phyloP scores from a whole-genome alignment of 352 stramenopile genomes.

The Globisporangium echinulatum region DNA sequence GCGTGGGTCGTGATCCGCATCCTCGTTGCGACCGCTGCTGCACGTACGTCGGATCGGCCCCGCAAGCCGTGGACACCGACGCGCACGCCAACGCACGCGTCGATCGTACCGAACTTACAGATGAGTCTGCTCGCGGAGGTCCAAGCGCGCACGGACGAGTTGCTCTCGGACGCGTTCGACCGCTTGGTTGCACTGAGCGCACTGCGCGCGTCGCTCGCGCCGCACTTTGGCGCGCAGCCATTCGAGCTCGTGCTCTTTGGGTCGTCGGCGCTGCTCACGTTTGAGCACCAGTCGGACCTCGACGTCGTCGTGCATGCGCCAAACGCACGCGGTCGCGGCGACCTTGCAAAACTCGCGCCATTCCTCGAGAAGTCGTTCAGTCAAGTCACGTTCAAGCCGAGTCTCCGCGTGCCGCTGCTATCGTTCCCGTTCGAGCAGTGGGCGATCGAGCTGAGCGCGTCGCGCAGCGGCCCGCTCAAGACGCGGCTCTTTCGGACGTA shows the following conservation, averaged over 20 bases:
- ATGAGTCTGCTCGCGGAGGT: constrained; percentile 55
- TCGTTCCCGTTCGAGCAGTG: constrained; percentile 60
- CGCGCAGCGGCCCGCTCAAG: constrained; percentile 58
- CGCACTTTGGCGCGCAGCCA: constrained; percentile 31
- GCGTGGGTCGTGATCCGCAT: constrained; percentile 63
- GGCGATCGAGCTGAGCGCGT: constrained; percentile 55
- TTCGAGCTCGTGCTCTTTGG: constrained; percentile 58
- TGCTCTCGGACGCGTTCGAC: constrained; percentile 61
- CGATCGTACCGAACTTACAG: constrained; percentile 50
- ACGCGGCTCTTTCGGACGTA: constrained; percentile 65
- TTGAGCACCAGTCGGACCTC: constrained; percentile 72
- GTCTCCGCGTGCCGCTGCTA: constrained; percentile 53
- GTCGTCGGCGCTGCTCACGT: constrained; percentile 63
- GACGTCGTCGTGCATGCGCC: constrained; percentile 37
- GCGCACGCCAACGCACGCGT: constrained; percentile 14
- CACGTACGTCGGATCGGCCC: constrained; percentile 5
- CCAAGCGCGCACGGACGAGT: constrained; percentile 30
- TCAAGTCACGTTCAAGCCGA: constrained; percentile 37
- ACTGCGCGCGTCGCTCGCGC: constrained; percentile 29
- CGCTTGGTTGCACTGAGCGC: constrained; percentile 45
- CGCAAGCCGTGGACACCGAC: constrained; percentile 25
- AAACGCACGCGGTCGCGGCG: constrained; percentile 8
- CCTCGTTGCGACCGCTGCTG: constrained; percentile 36
- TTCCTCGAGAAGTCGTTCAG: constrained; percentile 20
- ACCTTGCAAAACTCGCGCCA: constrained; percentile 27